Evolutionary conservation across 352 stramenopile genomes (phyloP), one percentile per base, ranked within the genome.

Genomic region (Blastocystis sp.): DNA sequence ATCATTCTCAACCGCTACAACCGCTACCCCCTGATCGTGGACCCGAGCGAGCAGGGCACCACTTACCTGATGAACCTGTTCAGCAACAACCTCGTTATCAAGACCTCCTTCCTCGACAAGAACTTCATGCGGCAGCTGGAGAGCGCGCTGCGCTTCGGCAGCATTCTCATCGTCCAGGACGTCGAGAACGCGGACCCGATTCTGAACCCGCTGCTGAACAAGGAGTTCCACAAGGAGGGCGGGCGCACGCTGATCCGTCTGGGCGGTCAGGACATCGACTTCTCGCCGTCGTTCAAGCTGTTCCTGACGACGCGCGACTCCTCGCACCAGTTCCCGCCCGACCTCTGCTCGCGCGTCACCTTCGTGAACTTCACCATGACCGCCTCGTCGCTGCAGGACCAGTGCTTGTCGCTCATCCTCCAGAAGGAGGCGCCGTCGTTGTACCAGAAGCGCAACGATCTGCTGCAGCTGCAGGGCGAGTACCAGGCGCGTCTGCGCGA

Each of bases 361-460:
- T 95, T 99, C 88, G 94, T 99, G 21, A 99, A 99, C 92, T 99
- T 99, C 90, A 99, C 97, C 4, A 96, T 99, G 59, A 99, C 97
- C 13, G 96, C 96, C 10, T 98, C 95, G 39, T 98, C 96, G n/a
- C 92, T 99, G 33, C 94, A 99, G 89, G 97, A 94, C 81, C 97
- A 99, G 91, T 96, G 95, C 91, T 91, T 99, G 39, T 98, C 94
- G 74, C 93, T 96, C 63, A 92, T 99, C 62, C 93, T 99, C 16
- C 96, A 97, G 90, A 95, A 93, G 41, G 96, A 99, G 91, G 95
- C 98, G 74, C 98, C 98, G 2, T 97, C 99, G 91, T 94, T 98
- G 26, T 97, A 99, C 91, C 94, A 97, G 88, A 95, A 98, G 91
- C 95, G 96, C 69, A 95, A 95, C 88, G 95, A 97, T 66, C 91